Conservation (phyloP, 2,329 filamentous ascomycete species). For the Monilinia fructicola region DNA sequence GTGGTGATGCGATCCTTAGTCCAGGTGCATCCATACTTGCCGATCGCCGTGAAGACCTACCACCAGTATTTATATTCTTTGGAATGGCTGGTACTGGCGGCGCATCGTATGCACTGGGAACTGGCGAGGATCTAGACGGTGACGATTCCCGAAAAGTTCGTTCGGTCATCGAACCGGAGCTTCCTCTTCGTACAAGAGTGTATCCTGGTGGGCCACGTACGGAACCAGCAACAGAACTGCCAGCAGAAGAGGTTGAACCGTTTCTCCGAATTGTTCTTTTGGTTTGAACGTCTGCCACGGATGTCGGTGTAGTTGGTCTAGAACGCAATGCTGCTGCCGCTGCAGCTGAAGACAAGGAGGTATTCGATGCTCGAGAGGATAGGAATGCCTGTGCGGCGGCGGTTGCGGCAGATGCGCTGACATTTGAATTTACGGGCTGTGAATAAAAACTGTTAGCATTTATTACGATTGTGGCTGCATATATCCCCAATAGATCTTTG, state of each 20-base stretch:
- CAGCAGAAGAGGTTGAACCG: slow-evolving; percentile 68
- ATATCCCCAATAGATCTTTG: not conserved
- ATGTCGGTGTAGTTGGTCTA: slow-evolving; percentile 73
- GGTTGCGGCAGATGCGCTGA: slow-evolving; percentile 71
- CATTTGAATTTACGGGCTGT: slow-evolving; percentile 63
- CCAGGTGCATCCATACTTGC: slow-evolving; percentile 44
- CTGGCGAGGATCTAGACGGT: slow-evolving; percentile 50
- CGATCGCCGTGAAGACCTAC: slow-evolving; percentile 36
- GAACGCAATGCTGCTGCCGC: slow-evolving; percentile 82
- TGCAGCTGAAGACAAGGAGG: slow-evolving; percentile 76
- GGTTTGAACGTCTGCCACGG: slow-evolving; percentile 80
- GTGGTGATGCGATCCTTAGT: slow-evolving; percentile 38
- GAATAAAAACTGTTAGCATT: slow-evolving; percentile 30
- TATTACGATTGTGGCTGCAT: slow-evolving; percentile 23
- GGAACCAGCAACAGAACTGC: slow-evolving; percentile 48
- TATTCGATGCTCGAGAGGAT: slow-evolving; percentile 61
- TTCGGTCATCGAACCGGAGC: slow-evolving; percentile 81
- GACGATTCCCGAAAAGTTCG: slow-evolving; percentile 82
- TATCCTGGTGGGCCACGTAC: slow-evolving; percentile 42
- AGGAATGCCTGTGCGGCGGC: slow-evolving; percentile 81
- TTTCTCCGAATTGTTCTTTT: slow-evolving; percentile 77
- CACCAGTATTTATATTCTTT: slow-evolving; percentile 44
- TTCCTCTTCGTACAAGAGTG: slow-evolving; percentile 63
- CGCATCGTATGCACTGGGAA: slow-evolving; percentile 47
- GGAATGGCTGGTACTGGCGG: slow-evolving; percentile 79